Evolutionary conservation across 768 basidiomycete genomes (phyloP).

Genomic region (Suillus brevipes): DNA sequence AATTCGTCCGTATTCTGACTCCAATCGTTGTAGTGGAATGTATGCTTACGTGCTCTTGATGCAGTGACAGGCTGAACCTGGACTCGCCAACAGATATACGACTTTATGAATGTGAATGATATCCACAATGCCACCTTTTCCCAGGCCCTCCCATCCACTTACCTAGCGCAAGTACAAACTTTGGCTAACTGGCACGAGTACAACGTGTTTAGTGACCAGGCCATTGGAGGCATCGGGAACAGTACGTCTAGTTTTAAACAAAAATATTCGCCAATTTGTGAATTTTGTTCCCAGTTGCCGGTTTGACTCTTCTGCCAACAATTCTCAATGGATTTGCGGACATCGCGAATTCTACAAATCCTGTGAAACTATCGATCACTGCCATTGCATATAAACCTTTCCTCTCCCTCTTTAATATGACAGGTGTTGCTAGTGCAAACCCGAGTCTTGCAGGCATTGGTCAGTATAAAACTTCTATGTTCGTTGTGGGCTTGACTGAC

Average conservation of each 20-base stretch:
- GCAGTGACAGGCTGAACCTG: neutral
- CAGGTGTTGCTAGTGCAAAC: constrained; percentile 49
- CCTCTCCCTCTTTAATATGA: constrained; percentile 77
- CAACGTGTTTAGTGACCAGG: constrained; percentile 56
- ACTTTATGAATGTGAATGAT: constrained; percentile 71
- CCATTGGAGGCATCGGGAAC: constrained; percentile 63
- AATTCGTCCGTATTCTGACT: constrained; percentile 12
- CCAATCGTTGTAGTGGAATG: constrained; percentile 42
- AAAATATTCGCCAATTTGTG: neutral
- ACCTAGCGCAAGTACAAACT: constrained; percentile 53
- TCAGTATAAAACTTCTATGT: constrained; percentile 21
- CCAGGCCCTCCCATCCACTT: constrained; percentile 44
- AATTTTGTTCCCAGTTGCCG: constrained; percentile 51
- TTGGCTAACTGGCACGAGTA: constrained; percentile 78
- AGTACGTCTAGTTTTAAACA: constrained; percentile 37
- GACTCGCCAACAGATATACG: constrained; percentile 49
- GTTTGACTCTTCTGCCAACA: constrained; percentile 60
- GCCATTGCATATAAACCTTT: constrained; percentile 78
- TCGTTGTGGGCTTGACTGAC: neutral
- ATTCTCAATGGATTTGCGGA: constrained; percentile 53
- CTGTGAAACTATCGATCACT: constrained; percentile 57
- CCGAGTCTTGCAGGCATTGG: constrained; percentile 61
- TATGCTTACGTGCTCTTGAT: constrained; percentile 22
- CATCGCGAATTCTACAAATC: constrained; percentile 51
- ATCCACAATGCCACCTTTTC: constrained; percentile 65